phyloP scores from a whole-genome alignment of 148 eudicot species.

The Cornus florida region DNA sequence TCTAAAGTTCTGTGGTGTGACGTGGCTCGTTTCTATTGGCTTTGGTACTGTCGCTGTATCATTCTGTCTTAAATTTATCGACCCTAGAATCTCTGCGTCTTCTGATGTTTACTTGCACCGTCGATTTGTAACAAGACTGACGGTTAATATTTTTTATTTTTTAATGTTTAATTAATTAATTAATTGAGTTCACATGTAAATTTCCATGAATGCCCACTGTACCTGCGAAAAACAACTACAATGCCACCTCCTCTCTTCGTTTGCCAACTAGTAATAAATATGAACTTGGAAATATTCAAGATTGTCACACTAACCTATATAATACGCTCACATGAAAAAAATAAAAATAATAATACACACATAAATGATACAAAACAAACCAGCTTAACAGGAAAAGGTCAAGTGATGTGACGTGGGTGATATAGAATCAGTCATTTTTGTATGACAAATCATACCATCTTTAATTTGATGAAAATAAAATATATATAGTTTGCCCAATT shows the following conservation, averaged over 20 bases:
- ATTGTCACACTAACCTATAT: neutral
- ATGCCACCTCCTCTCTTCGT: neutral
- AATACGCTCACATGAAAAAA: too few species aligned
- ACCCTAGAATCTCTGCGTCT: neutral
- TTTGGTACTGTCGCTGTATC: neutral
- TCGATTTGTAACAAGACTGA: neutral
- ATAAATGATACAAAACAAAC: neutral
- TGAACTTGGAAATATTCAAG: neutral
- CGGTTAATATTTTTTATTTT: neutral
- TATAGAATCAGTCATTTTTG: neutral
- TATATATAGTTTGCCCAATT: too few species aligned
- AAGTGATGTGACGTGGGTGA: neutral
- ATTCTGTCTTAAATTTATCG: neutral
- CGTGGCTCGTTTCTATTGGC: neutral
- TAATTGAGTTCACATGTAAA: neutral
- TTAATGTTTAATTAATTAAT: too few species aligned
- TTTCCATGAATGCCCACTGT: neutral
- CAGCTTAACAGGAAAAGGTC: neutral
- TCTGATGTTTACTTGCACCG: neutral
- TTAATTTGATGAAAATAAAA: too few species aligned
- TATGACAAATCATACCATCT: too few species aligned
- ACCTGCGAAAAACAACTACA: neutral
- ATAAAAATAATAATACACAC: too few species aligned
- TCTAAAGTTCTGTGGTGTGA: too few species aligned
- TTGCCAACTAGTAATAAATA: neutral